These are phyloP conservation scores for Plantago elongata DNA, from an alignment of 257 asterid species.

Conservation along the genomic window DNA sequence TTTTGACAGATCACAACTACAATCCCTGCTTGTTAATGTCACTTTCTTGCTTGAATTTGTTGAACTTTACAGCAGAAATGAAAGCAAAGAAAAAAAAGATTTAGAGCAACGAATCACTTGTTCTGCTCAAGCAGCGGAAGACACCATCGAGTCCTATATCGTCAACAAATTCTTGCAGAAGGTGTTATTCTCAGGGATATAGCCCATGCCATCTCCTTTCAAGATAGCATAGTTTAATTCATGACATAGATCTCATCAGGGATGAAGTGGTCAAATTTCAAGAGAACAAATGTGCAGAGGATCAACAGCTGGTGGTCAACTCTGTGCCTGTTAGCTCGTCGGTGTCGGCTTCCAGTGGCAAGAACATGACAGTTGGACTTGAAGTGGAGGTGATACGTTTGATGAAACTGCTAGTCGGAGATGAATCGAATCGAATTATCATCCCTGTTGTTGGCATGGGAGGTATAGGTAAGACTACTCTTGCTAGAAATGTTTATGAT, in stretches of 20 bases:
- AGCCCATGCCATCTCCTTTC: background rate
- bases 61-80: background rate
- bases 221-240: background rate
- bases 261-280: background rate
- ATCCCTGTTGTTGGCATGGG: slow-evolving; percentile 5
- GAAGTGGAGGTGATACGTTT: background rate
- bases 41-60: background rate
- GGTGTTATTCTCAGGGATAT: background rate
- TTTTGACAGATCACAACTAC: background rate
- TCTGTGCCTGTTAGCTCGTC: background rate
- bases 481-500: background rate
- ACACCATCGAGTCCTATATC: background rate
- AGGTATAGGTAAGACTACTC: slow-evolving; percentile 5
- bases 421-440: background rate
- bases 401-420: background rate
- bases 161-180: background rate
- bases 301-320: background rate
- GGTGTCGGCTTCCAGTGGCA: background rate
- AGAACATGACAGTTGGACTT: background rate
- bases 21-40: background rate
- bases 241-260: background rate
- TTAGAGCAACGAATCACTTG: background rate
- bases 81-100: background rate
- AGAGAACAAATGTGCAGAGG: background rate
- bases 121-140: background rate